Evolutionary conservation across 129 eudicot species (phyloP).

Genomic region (Centrapalus pauciflorus): DNA sequence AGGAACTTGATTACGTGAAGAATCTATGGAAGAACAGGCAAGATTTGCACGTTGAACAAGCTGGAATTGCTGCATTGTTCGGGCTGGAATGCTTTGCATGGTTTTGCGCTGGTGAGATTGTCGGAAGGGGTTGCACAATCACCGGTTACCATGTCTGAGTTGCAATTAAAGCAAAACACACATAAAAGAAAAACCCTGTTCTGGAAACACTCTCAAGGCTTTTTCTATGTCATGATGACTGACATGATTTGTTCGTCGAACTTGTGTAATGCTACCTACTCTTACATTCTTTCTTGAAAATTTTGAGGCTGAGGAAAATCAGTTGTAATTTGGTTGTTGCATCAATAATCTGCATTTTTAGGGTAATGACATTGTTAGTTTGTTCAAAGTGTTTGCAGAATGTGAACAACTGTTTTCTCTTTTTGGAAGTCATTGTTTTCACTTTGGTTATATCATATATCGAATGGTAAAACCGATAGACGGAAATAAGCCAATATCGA

Average conservation of each 20-base stretch:
- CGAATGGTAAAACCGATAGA: too few species aligned
- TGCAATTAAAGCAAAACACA: not conserved
- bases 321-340: conserved; percentile 22
- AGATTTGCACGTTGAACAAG: conserved; percentile 74
- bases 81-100: conserved; percentile 81
- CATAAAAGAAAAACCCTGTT: conserved; percentile 21
- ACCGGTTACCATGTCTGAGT: conserved; percentile 65
- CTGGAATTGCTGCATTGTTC: conserved; percentile 62
- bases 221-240: conserved; percentile 17
- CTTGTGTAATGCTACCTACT: conserved; percentile 22
- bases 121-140: conserved; percentile 79
- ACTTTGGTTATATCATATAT: not conserved
- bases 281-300: conserved; percentile 27
- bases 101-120: conserved; percentile 83
- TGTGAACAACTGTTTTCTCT: not conserved
- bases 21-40: conserved; percentile 61
- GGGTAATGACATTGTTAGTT: conserved; percentile 19
- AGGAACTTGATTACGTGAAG: conserved; percentile 63
- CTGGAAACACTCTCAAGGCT: conserved; percentile 9
- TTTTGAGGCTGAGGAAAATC: conserved; percentile 26
- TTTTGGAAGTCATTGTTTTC: not conserved
- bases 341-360: conserved; percentile 27
- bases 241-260: conserved; percentile 11
- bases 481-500: too few species aligned
- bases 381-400: conserved; percentile 18